phyloP scores from a whole-genome alignment of 139 green algal genomes.

The Closterium sp. region DNA sequence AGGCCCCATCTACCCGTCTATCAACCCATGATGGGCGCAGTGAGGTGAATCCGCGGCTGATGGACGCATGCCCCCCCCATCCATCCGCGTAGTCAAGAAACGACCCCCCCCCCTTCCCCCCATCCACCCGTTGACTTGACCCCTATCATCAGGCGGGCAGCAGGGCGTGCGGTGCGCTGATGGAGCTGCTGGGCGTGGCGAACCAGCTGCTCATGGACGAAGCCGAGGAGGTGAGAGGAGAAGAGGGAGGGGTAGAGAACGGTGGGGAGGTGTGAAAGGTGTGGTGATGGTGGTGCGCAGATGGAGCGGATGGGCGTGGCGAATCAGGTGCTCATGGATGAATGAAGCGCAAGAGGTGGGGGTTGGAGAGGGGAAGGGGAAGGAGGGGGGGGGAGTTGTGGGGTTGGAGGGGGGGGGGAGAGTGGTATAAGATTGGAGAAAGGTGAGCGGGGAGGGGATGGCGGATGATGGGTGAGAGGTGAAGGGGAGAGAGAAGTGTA shows the following conservation, averaged over 20 bases:
- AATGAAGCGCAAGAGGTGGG: not conserved
- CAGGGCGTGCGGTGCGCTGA: not conserved
- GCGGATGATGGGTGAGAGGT: no score
- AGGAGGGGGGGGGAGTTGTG: no score
- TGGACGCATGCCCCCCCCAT: no score
- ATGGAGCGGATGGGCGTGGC: not conserved
- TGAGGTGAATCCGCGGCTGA: no score
- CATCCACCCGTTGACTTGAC: not conserved
- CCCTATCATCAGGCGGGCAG: not conserved
- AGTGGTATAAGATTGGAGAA: no score
- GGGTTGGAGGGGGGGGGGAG: no score
- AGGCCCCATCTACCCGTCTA: no score
- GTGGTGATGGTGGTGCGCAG: not conserved
- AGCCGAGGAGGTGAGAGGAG: not conserved
- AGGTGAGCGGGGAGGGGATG: no score
- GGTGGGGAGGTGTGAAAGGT: not conserved
- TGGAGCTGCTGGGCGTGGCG: not conserved
- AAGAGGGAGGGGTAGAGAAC: not conserved
- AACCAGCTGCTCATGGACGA: not conserved
- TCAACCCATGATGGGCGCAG: no score
- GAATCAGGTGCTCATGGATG: not conserved
- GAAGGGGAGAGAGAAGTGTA: not conserved
- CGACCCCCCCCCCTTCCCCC: no score
- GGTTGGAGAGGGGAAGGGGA: not conserved
- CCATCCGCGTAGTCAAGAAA: no score